Conservation (phyloP, 306 rosid genomes). For the Acacia confusa region DNA sequence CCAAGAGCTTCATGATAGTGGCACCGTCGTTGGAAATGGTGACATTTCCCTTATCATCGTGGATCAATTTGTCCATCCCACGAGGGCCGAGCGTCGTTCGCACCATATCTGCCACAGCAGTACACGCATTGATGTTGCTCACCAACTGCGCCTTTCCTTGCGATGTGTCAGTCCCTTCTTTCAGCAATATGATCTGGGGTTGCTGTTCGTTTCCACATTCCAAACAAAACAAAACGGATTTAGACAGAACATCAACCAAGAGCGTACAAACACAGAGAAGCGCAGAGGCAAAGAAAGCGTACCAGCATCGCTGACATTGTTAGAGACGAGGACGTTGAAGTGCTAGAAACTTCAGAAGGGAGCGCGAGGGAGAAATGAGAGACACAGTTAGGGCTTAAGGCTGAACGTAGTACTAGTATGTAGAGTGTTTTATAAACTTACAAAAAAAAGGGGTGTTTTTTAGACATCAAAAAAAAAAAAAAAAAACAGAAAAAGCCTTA, state of each 20-base stretch:
- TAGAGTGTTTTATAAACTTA: neutral
- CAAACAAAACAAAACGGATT: neutral
- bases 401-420: neutral
- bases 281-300: too few species aligned
- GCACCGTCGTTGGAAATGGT: slow-evolving; percentile 98
- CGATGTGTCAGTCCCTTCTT: slow-evolving; percentile 95
- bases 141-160: slow-evolving; percentile 90
- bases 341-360: neutral
- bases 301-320: too few species aligned
- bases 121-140: slow-evolving; percentile 95
- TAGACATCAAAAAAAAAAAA: too few species aligned
- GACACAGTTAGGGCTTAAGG: neutral
- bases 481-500: too few species aligned
- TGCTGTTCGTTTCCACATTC: slow-evolving; percentile 52
- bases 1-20: slow-evolving; percentile 95
- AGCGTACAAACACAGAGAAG: neutral
- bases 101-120: slow-evolving; percentile 88
- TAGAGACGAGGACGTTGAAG: too few species aligned
- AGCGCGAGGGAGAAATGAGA: neutral
- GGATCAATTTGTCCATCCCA: slow-evolving; percentile 97
- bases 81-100: slow-evolving; percentile 90
- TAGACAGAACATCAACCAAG: neutral
- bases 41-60: slow-evolving; percentile 78
- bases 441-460: too few species aligned
- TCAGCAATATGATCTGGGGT: slow-evolving; percentile 94